phyloP scores from a whole-genome alignment of 1,139 yeast species.

The Pichia sp. region DNA sequence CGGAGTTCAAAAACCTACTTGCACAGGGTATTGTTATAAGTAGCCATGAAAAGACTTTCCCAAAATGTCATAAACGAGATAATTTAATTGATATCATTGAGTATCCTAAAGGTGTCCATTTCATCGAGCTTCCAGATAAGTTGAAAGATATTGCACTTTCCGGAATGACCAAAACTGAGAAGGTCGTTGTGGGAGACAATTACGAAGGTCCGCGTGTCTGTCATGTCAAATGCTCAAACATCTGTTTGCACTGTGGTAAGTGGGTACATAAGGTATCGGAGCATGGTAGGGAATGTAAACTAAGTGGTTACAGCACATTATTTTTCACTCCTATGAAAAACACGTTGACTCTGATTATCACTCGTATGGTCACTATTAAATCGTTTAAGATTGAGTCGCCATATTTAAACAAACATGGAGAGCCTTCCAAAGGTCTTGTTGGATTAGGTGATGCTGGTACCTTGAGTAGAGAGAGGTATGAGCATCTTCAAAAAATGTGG shows the following conservation, averaged over 20 bases:
- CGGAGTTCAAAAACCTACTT: background rate
- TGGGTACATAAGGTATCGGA: conserved; percentile 13
- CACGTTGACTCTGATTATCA: conserved; percentile 17
- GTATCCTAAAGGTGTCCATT: conserved; percentile 24
- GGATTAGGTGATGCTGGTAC: conserved; percentile 52
- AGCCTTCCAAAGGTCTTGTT: conserved; percentile 51
- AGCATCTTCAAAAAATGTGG: conserved; percentile 56
- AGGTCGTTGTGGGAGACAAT: conserved; percentile 3
- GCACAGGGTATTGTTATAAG: background rate
- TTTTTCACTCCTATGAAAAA: conserved; percentile 29
- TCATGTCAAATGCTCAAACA: conserved; percentile 15
- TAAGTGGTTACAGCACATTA: conserved; percentile 23
- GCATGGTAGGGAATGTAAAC: conserved; percentile 21
- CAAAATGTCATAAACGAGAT: conserved; percentile 10
- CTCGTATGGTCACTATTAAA: background rate
- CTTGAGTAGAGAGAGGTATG: conserved; percentile 48
- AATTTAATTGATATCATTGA: conserved; percentile 13
- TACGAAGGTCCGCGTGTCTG: conserved; percentile 9
- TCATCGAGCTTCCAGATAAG: conserved; percentile 25
- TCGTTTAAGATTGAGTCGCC: conserved; percentile 40
- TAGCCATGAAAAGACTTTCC: conserved; percentile 2
- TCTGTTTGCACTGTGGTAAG: conserved; percentile 29
- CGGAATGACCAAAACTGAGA: conserved; percentile 12
- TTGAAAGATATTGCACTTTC: conserved; percentile 23
- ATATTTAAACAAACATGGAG: conserved; percentile 69